Conservation (phyloP, 1,139 yeast species). For the Lodderomyces pseudojiufengensis region DNA sequence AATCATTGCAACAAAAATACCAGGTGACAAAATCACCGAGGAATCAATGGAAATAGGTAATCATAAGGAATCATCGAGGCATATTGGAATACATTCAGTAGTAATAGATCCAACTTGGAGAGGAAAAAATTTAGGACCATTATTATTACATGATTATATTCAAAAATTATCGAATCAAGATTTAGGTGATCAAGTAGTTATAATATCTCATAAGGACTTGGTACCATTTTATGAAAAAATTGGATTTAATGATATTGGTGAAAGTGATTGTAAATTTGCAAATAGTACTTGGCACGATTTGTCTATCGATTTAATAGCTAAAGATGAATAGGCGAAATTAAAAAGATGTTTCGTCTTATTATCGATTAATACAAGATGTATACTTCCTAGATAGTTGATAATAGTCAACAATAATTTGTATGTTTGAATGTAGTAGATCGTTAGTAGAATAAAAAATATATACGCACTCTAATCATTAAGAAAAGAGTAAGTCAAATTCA, state of each 20-base stretch:
- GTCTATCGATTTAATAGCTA: slow-evolving; percentile 58
- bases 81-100: slow-evolving; percentile 79
- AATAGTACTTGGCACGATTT: slow-evolving; percentile 66
- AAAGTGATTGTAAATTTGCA: slow-evolving; percentile 56
- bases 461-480: too few relatives aligned
- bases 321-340: too few relatives aligned
- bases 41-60: slow-evolving; percentile 65
- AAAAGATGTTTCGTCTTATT: too few relatives aligned
- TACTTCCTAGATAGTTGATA: too few relatives aligned
- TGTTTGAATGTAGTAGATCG: too few relatives aligned
- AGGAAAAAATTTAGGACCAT: slow-evolving; percentile 77
- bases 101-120: slow-evolving; percentile 77
- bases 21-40: slow-evolving; percentile 50
- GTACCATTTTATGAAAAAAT: slow-evolving; percentile 74
- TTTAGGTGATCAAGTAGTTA: slow-evolving; percentile 72
- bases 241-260: slow-evolving; percentile 69
- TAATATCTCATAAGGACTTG: slow-evolving; percentile 68
- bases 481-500: too few relatives aligned
- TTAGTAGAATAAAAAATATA: slow-evolving; percentile 1
- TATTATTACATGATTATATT: slow-evolving; percentile 81
- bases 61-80: slow-evolving; percentile 71
- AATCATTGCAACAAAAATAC: slow-evolving; percentile 76
- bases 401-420: too few relatives aligned
- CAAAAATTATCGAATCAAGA: slow-evolving; percentile 87
- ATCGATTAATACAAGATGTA: too few relatives aligned